These are phyloP conservation scores for Pichia sp. DNA, from an alignment of 1,139 yeast genomes.

Conservation along the genomic window DNA sequence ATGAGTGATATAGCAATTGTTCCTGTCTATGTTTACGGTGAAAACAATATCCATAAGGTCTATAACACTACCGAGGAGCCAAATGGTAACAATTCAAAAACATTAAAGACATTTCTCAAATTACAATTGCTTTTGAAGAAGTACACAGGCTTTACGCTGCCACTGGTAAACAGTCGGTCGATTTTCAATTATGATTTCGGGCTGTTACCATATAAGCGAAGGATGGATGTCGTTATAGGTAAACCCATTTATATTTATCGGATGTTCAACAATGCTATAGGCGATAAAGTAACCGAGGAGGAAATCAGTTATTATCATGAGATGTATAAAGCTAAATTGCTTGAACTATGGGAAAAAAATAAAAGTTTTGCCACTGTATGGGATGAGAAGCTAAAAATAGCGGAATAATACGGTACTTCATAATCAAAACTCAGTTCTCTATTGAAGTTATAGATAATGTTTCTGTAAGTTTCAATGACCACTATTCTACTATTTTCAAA, in stretches of 20 bases:
- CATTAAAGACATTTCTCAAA: slow-evolving; percentile 20
- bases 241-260: slow-evolving; percentile 49
- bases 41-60: slow-evolving; percentile 40
- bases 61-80: slow-evolving; percentile 25
- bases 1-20: slow-evolving; percentile 58
- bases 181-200: slow-evolving; percentile 91
- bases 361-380: slow-evolving; percentile 41
- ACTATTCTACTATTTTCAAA: slow-evolving; percentile 27
- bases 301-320: slow-evolving; percentile 67
- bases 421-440: neutral
- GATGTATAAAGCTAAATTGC: slow-evolving; percentile 62
- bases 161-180: slow-evolving; percentile 89
- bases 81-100: neutral
- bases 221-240: slow-evolving; percentile 77
- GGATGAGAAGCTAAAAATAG: slow-evolving; percentile 28
- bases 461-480: neutral
- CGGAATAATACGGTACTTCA: slow-evolving; percentile 21
- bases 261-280: slow-evolving; percentile 19
- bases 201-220: slow-evolving; percentile 75
- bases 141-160: slow-evolving; percentile 78
- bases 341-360: slow-evolving; percentile 63
- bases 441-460: too few relatives aligned
- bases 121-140: slow-evolving; percentile 71
- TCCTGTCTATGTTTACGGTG: slow-evolving; percentile 91
- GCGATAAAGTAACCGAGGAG: slow-evolving; percentile 42